Evolutionary conservation across 2,329 filamentous ascomycete genomes (phyloP).

Genomic region (Lachnellula subtilissima): DNA sequence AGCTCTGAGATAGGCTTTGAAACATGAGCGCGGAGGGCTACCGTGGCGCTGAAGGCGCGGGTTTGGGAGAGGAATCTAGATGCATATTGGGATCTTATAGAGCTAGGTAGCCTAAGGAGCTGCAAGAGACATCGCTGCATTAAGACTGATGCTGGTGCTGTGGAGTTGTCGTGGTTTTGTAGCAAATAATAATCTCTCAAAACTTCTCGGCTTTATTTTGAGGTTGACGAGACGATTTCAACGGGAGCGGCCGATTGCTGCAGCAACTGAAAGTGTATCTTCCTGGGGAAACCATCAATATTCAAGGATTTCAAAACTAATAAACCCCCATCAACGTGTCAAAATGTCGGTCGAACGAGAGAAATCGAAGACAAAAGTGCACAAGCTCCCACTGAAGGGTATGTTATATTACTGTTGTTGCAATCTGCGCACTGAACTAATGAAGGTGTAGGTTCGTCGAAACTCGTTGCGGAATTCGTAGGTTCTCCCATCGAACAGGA

Average conservation of each 20-base stretch:
- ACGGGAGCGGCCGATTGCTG: conserved; percentile 12
- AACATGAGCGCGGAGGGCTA: conserved; percentile 25
- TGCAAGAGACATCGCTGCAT: conserved; percentile 34
- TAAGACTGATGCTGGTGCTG: conserved; percentile 3
- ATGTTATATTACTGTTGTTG: conserved; percentile 37
- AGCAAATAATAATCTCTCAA: not conserved
- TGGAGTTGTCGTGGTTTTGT: not conserved
- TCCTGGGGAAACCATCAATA: conserved; percentile 2
- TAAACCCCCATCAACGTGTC: conserved; percentile 6
- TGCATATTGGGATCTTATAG: conserved; percentile 26
- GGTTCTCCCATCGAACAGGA: conserved; percentile 33
- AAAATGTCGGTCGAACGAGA: conserved; percentile 31
- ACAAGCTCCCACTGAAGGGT: conserved; percentile 89
- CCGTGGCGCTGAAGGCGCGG: conserved; percentile 26
- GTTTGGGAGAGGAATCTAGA: conserved; percentile 20
- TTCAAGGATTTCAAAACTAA: not conserved
- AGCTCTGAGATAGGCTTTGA: conserved; percentile 38
- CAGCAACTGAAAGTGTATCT: conserved; percentile 6
- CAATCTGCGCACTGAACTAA: conserved; percentile 4
- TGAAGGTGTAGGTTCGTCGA: conserved; percentile 58
- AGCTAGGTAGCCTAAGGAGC: conserved; percentile 32
- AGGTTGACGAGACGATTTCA: not conserved
- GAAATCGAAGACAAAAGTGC: conserved; percentile 78
- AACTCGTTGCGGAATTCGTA: conserved; percentile 93
- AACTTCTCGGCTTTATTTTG: conserved; percentile 2